These are phyloP conservation scores for Erysimum cheiri DNA, from an alignment of 441 rosid species.

Conservation along the genomic window DNA sequence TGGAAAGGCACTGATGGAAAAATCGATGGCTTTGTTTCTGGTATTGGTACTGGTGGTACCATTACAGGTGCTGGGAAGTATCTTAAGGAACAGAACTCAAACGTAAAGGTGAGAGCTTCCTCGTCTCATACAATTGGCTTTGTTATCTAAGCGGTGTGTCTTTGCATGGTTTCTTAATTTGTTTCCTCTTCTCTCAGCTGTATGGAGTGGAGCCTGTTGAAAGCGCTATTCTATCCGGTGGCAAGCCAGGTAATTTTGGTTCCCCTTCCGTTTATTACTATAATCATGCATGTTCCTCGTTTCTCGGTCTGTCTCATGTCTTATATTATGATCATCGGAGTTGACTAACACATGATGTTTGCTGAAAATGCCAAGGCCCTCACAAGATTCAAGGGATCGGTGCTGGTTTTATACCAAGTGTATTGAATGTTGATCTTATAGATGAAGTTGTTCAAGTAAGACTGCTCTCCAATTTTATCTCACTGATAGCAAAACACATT, in stretches of 20 bases:
- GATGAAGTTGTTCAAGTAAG: conserved; percentile 87
- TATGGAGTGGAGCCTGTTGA: conserved; percentile 85
- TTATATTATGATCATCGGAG: neutral
- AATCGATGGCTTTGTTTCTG: conserved; percentile 84
- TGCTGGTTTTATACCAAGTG: conserved; percentile 84
- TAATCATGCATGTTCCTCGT: conserved; percentile 5
- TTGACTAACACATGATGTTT: conserved; percentile 30
- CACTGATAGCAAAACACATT: neutral
- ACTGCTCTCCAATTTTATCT: neutral
- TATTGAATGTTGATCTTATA: conserved; percentile 65
- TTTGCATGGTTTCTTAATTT: conserved; percentile 14
- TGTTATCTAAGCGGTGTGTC: neutral
- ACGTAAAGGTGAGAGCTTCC: conserved; percentile 58
- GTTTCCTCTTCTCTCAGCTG: conserved; percentile 49
- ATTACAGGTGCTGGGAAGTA: conserved; percentile 83
- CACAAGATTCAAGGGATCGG: conserved; percentile 96
- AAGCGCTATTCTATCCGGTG: conserved; percentile 78
- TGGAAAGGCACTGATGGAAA: conserved; percentile 86
- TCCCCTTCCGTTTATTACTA: neutral
- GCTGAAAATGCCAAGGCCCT: conserved; percentile 57
- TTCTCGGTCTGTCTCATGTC: neutral
- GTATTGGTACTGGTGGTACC: conserved; percentile 94
- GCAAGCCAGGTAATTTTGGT: conserved; percentile 73
- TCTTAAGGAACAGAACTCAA: conserved; percentile 78
- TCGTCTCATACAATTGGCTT: neutral